Conservation (phyloP, 2,329 filamentous ascomycete genomes). For the Colletotrichum scovillei region DNA sequence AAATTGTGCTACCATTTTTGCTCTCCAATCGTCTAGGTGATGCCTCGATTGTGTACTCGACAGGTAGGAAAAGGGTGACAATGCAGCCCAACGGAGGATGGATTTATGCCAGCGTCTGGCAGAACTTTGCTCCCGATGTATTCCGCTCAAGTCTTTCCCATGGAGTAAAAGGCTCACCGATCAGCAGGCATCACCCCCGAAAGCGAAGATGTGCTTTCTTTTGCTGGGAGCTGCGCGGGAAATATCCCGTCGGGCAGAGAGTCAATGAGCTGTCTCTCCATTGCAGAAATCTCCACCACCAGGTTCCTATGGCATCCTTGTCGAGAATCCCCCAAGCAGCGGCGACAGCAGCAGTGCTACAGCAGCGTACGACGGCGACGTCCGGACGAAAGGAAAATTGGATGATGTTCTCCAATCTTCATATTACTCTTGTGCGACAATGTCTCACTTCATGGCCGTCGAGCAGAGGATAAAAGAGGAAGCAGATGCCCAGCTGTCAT, state of each 20-base stretch:
- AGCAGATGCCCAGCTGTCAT: background rate
- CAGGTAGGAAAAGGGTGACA: background rate
- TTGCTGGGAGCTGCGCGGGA: constrained; percentile 16
- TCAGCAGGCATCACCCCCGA: background rate
- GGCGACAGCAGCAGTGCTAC: background rate
- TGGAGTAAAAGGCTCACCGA: background rate
- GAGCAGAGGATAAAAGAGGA: constrained; percentile 21
- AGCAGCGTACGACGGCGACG: background rate
- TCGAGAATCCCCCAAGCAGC: background rate
- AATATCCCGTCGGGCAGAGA: constrained; percentile 10
- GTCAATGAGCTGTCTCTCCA: constrained; percentile 13
- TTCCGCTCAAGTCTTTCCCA: background rate
- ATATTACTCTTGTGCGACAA: background rate
- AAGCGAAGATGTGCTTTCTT: constrained; percentile 20
- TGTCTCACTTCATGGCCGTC: background rate
- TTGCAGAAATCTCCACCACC: constrained; percentile 13
- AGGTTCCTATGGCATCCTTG: background rate
- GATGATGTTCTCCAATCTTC: background rate
- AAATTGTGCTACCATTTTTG: background rate
- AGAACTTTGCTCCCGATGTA: background rate
- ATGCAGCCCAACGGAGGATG: background rate
- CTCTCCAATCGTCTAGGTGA: background rate
- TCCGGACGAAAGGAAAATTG: background rate
- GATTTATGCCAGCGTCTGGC: background rate
- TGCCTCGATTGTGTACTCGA: background rate